Evolutionary conservation across 1,284 basidiomycete genomes (phyloP), one percentile per base, ranked within the genome.

Genomic region (Quambalaria eucalypti): DNA sequence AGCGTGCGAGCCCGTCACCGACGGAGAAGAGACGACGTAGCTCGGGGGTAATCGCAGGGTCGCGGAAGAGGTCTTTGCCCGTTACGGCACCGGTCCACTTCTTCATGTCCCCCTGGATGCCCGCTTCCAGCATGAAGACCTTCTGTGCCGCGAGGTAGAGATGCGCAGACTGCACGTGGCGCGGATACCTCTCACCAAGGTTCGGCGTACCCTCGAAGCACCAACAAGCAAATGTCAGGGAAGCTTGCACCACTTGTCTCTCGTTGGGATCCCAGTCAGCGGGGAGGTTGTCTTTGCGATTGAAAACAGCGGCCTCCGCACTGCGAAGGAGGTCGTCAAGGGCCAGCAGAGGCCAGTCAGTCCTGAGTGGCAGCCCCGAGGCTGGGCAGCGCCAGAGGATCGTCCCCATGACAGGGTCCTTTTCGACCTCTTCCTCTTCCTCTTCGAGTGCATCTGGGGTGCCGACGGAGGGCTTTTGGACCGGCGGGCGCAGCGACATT

Each of bases 51-150:
- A 95, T 84, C 2, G 78, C 63, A 1, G 61, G 59, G 73, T 89
- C 85, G 21, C 87, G 80, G 76, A 84, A 90, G 28, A 88, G 83
- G 63, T 90, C 87, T 16, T 65, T 59, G 1, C 77, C 77, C 0
- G 71, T 71, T 25, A 65, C 52, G 0, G 49, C 48, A 2, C 71
- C 67, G 1, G 60, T 53, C 16, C 54, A 55, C 40, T 53, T 55
- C 28, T 26, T 46, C 5, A 46, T 12, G 25, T 46, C 42, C 16
- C 42, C 42, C 25, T 46, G 42, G 16, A 46, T 23, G 19, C 65
- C 62, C 21, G 63, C 54, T 30, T 73, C 92, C 19, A 97, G 83
- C 89, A 95, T 91, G 77, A 90, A 92, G 12, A 96, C 84, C 67
- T 89, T 90, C 87, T 93, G 90, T 62, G 88, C 85, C 31, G 81